Percentiles rank a stretch among this genome's conserved stretches.
Evolutionary conservation across 2,329 filamentous ascomycete genomes (phyloP).

Genomic region (Fusarium sp.): DNA sequence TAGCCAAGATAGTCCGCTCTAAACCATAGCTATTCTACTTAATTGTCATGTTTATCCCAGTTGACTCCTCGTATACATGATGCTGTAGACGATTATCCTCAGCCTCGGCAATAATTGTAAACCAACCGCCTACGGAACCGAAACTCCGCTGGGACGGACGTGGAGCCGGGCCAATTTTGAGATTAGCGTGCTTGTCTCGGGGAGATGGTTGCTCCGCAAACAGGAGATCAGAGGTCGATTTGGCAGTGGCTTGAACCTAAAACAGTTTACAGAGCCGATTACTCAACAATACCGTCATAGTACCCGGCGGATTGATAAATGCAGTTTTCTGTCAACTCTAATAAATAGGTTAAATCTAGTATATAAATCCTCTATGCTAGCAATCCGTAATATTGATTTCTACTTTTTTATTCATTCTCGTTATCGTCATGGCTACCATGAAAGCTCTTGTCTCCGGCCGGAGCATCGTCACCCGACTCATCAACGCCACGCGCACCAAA

Average conservation of each 20-base stretch:
- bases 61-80: neutral
- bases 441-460: neutral
- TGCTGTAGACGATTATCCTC: neutral
- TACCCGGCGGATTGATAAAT: neutral
- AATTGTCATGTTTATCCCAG: rapidly evolving
- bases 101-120: neutral
- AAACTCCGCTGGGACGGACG: neutral
- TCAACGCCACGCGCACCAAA: neutral
- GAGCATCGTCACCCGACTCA: neutral
- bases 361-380: rapidly evolving
- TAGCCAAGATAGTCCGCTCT: neutral
- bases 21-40: neutral
- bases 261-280: neutral
- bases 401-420: neutral
- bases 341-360: neutral
- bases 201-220: neutral
- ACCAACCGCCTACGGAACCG: neutral
- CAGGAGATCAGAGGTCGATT: neutral
- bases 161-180: neutral
- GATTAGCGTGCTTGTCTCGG: neutral
- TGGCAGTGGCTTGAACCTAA: neutral
- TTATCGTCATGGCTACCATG: neutral
- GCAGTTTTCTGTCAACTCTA: rapidly evolving
- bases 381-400: neutral
- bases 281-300: neutral